phyloP scores from a whole-genome alignment of 306 rosid species.

The Glycine latifolia region DNA sequence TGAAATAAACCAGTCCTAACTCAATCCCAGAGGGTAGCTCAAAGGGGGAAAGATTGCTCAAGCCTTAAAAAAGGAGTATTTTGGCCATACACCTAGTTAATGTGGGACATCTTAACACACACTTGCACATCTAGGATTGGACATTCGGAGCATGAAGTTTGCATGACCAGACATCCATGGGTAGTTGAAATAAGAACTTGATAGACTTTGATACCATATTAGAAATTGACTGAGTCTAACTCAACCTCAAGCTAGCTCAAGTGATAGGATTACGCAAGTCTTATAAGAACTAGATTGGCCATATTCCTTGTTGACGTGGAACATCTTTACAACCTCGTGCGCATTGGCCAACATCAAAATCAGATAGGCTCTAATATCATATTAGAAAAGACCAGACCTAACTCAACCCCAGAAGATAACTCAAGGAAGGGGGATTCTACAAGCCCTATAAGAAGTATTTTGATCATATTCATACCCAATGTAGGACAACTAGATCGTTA shows the following conservation, averaged over 20 bases:
- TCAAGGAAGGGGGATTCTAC: background rate
- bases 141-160: background rate
- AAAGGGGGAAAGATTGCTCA: background rate
- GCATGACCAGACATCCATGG: background rate
- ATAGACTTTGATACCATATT: background rate
- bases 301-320: background rate
- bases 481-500: background rate
- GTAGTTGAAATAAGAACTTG: background rate
- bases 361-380: background rate
- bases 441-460: background rate
- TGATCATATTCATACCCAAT: background rate
- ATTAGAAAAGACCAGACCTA: background rate
- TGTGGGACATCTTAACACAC: background rate
- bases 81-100: background rate
- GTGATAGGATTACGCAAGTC: background rate
- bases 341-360: background rate
- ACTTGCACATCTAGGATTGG: background rate
- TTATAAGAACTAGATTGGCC: background rate
- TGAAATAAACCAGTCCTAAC: background rate
- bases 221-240: background rate
- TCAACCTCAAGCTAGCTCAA: background rate
- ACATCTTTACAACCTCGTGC: background rate
- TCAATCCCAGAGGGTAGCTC: background rate
- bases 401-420: no score
- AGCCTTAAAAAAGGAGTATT: background rate